Conservation (phyloP, 1,284 basidiomycete species). For the Boletus sp. region DNA sequence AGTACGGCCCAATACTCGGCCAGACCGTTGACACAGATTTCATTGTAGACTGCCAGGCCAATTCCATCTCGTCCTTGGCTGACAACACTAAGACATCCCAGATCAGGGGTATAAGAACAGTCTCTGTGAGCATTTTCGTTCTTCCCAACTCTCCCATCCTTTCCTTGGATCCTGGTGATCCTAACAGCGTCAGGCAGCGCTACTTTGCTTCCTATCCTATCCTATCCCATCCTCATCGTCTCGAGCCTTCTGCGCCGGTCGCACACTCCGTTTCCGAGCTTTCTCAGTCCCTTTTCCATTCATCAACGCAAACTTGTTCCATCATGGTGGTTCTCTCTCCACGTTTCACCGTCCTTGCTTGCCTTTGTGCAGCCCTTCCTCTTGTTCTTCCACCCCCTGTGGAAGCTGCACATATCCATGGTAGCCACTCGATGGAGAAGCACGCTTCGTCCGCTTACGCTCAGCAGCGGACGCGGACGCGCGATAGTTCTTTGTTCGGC, state of each 20-base stretch:
- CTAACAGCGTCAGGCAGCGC: slow-evolving; percentile 21
- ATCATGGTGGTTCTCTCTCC: slow-evolving; percentile 21
- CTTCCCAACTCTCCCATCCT: slow-evolving; percentile 6
- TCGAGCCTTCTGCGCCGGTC: slow-evolving; percentile 20
- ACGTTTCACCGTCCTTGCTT: slow-evolving; percentile 24
- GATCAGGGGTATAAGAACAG: slow-evolving; percentile 22
- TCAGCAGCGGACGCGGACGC: not conserved
- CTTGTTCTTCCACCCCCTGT: slow-evolving; percentile 12
- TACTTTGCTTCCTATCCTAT: not conserved
- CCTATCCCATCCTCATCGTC: not conserved
- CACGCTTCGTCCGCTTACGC: not conserved
- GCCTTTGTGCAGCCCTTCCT: slow-evolving; percentile 22
- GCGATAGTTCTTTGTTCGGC: not conserved
- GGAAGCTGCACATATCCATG: slow-evolving; percentile 23
- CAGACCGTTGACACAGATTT: slow-evolving; percentile 2
- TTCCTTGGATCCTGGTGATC: slow-evolving; percentile 30
- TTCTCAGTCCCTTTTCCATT: not conserved
- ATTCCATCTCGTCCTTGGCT: slow-evolving; percentile 19
- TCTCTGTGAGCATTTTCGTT: not conserved
- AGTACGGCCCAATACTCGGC: not conserved
- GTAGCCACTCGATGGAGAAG: slow-evolving; percentile 6
- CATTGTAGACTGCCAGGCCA: slow-evolving; percentile 12
- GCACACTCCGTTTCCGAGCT: slow-evolving; percentile 3
- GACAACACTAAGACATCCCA: slow-evolving; percentile 19
- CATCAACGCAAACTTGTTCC: not conserved